phyloP scores from a whole-genome alignment of 306 rosid genomes.

The Lathyrus tuberosus region DNA sequence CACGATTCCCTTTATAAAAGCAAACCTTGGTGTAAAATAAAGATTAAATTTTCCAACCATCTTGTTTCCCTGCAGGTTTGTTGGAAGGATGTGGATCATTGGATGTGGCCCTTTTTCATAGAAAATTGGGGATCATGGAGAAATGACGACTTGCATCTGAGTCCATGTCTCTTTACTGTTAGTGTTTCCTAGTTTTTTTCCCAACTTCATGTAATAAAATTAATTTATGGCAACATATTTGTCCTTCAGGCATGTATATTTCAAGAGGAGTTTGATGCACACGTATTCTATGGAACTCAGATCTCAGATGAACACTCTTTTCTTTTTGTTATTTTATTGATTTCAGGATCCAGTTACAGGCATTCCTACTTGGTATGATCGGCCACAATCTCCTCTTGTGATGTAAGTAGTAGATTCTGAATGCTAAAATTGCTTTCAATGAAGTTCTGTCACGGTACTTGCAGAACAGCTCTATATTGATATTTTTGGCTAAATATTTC shows the following conservation, averaged over 20 bases:
- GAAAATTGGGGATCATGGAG: constrained; percentile 90
- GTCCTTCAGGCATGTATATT: constrained; percentile 12
- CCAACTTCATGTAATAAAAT: constrained; percentile 23
- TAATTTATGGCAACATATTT: constrained; percentile 16
- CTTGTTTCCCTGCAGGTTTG: constrained; percentile 50
- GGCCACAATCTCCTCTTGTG: constrained; percentile 66
- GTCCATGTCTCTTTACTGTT: constrained; percentile 81
- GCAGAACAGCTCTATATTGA: constrained; percentile 10
- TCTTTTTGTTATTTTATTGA: constrained; percentile 22
- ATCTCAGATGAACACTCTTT: background rate
- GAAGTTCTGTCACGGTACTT: constrained; percentile 5
- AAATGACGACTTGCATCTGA: constrained; percentile 59
- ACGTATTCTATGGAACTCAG: constrained; percentile 28
- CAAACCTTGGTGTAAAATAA: background rate
- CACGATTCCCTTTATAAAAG: background rate
- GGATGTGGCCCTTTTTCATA: constrained; percentile 95
- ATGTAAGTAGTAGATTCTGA: constrained; percentile 53
- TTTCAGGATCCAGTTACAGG: constrained; percentile 81
- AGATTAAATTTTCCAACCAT: constrained; percentile 5
- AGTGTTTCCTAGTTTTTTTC: constrained; percentile 32
- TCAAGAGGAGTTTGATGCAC: constrained; percentile 4
- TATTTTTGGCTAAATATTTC: constrained; percentile 26
- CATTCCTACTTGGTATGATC: constrained; percentile 73
- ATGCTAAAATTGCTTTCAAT: constrained; percentile 12
- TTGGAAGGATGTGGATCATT: constrained; percentile 84